Evolutionary conservation across 2,329 filamentous ascomycete species (phyloP).

Genomic region (Colletotrichum noveboracense): DNA sequence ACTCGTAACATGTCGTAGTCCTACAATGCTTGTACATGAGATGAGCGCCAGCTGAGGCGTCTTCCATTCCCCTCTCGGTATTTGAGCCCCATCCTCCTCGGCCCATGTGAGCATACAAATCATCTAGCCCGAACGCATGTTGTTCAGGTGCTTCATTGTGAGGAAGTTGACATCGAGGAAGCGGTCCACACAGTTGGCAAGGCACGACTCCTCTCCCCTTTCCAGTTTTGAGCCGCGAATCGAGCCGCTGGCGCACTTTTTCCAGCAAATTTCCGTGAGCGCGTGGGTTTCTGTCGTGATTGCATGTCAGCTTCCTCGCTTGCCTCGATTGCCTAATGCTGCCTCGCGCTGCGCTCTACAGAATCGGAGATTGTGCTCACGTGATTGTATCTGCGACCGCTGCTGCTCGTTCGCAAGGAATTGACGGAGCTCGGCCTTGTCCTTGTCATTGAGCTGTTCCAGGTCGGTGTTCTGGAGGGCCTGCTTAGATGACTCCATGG

Average conservation of each 20-base stretch:
- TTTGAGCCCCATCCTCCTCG: not conserved
- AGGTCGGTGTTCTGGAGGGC: constrained; percentile 65
- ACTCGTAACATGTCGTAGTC: not conserved
- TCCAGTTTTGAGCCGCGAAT: constrained; percentile 79
- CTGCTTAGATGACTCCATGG: constrained; percentile 40
- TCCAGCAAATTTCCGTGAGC: constrained; percentile 83
- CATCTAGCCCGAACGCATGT: constrained; percentile 41
- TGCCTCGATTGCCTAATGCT: not conserved
- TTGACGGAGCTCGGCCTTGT: constrained; percentile 87
- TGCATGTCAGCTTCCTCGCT: not conserved
- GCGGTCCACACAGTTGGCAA: constrained; percentile 91
- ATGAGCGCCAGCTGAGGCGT: not conserved
- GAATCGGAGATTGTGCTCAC: constrained; percentile 52
- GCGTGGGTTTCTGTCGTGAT: constrained; percentile 54
- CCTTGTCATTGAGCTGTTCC: constrained; percentile 76
- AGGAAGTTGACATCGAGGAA: constrained; percentile 89
- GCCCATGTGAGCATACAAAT: not conserved
- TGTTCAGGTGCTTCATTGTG: constrained; percentile 85
- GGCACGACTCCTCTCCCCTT: constrained; percentile 78
- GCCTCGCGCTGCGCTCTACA: not conserved
- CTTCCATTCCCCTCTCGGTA: not conserved
- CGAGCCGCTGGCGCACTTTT: constrained; percentile 82
- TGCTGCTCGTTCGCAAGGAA: constrained; percentile 86
- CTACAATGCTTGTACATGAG: constrained; percentile 7
- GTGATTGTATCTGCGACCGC: constrained; percentile 70